Evolutionary conservation across 306 rosid species (phyloP).

Genomic region (Mucuna pruriens): DNA sequence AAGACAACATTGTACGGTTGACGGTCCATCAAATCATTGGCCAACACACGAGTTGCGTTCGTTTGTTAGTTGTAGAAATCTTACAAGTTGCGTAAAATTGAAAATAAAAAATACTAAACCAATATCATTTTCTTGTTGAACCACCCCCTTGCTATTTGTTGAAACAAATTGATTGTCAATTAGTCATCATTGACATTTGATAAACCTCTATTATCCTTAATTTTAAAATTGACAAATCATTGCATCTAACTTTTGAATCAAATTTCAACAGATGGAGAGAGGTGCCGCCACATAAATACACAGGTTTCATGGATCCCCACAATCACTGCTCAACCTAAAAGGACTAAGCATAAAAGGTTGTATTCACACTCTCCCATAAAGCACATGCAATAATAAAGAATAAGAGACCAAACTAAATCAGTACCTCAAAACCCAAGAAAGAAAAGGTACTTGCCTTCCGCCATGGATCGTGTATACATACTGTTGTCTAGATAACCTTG

Average conservation of each 20-base stretch:
- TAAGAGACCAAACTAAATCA: background rate
- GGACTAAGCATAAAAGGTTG: conserved; percentile 21
- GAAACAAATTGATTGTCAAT: background rate
- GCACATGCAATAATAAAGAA: background rate
- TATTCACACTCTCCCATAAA: conserved; percentile 36
- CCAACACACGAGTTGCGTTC: background rate
- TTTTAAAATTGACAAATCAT: conserved; percentile 49
- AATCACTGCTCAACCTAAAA: conserved; percentile 43
- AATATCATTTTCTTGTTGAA: background rate
- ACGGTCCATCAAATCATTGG: background rate
- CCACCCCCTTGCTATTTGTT: background rate
- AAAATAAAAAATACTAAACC: background rate
- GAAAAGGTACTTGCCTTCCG: conserved; percentile 39
- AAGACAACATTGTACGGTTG: background rate
- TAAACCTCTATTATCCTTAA: background rate
- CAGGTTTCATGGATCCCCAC: conserved; percentile 67
- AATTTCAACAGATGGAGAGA: conserved; percentile 34
- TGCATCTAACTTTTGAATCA: conserved; percentile 47
- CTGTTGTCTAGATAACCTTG: background rate
- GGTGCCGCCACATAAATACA: conserved; percentile 41
- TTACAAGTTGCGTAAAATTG: background rate
- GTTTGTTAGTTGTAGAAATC: background rate
- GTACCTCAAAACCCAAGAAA: conserved; percentile 49
- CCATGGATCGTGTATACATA: conserved; percentile 26
- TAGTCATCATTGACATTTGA: conserved; percentile 25